Percentiles rank a stretch among this genome's conserved stretches.
These are phyloP conservation scores for Grosmannia penicillata DNA, from an alignment of 2,329 filamentous ascomycete genomes.

Conservation along the genomic window DNA sequence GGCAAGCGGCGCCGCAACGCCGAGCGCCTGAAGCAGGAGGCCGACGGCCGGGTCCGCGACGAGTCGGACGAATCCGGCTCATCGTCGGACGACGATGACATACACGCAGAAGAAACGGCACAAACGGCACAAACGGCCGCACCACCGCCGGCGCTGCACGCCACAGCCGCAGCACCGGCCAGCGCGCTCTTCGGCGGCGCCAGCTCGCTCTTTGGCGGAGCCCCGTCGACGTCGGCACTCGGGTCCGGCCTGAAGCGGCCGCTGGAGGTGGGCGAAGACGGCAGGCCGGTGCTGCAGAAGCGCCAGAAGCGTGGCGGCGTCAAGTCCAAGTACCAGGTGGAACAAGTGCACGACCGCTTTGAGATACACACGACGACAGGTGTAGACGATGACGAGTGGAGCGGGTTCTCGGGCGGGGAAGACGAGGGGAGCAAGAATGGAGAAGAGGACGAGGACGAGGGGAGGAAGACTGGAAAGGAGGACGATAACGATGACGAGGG, in stretches of 20 bases:
- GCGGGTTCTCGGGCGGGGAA: conserved; percentile 37
- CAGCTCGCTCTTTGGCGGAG: conserved; percentile 5
- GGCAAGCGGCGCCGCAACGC: conserved; percentile 58
- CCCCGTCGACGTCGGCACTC: conserved; percentile 14
- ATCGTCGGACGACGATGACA: background rate
- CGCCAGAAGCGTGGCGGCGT: conserved; percentile 57
- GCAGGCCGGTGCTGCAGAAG: conserved; percentile 70
- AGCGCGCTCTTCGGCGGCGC: too few relatives aligned
- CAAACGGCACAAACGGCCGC: background rate
- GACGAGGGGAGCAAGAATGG: conserved; percentile 12
- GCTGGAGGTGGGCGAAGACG: conserved; percentile 63
- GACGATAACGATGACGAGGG: background rate
- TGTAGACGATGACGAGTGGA: conserved; percentile 38
- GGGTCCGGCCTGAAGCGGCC: conserved; percentile 81
- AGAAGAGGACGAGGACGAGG: conserved; percentile 18
- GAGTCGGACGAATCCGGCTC: background rate
- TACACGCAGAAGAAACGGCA: background rate
- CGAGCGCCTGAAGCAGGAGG: conserved; percentile 41
- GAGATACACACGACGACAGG: conserved; percentile 19
- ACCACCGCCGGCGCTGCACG: too few relatives aligned
- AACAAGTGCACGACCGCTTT: conserved; percentile 54
- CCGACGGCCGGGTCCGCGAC: background rate
- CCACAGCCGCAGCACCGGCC: too few relatives aligned
- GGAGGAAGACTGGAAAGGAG: conserved; percentile 12
- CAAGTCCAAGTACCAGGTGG: conserved; percentile 54